Evolutionary conservation across 352 stramenopile species (phyloP).

Genomic region (Phytopythium aichiense): DNA sequence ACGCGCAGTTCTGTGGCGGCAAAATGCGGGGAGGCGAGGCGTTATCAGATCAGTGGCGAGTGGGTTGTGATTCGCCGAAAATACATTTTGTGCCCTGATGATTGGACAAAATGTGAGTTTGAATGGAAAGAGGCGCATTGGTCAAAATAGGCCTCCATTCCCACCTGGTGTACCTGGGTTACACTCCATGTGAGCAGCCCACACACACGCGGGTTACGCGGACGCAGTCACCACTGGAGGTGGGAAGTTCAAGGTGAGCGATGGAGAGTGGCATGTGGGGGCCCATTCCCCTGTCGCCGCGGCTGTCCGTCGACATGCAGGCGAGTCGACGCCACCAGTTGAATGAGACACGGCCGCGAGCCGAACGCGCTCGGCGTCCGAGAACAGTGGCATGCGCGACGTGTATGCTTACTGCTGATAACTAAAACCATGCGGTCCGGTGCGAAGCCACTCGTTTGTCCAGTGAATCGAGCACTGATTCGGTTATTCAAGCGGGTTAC

Average conservation of each 20-base stretch:
- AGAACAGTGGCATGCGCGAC: neutral
- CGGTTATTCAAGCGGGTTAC: constrained; percentile 3
- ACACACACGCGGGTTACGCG: neutral
- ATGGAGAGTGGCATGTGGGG: neutral
- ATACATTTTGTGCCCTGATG: neutral
- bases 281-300: neutral
- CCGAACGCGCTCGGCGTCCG: neutral
- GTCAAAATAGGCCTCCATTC: neutral
- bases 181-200: neutral
- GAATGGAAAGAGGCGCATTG: neutral
- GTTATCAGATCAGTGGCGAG: neutral
- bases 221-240: too few species aligned
- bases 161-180: too few species aligned
- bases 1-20: too few species aligned
- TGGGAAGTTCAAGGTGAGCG: neutral
- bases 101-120: neutral
- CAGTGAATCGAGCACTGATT: neutral
- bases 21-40: too few species aligned
- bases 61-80: neutral
- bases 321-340: neutral
- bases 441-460: neutral
- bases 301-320: neutral
- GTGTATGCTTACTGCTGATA: neutral
- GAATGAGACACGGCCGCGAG: constrained; percentile 1
- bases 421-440: neutral